Percentiles rank a stretch among this genome's conserved stretches.
phyloP scores from a whole-genome alignment of 2,329 filamentous ascomycete genomes.

The Pseudogymnoascus sp. region DNA sequence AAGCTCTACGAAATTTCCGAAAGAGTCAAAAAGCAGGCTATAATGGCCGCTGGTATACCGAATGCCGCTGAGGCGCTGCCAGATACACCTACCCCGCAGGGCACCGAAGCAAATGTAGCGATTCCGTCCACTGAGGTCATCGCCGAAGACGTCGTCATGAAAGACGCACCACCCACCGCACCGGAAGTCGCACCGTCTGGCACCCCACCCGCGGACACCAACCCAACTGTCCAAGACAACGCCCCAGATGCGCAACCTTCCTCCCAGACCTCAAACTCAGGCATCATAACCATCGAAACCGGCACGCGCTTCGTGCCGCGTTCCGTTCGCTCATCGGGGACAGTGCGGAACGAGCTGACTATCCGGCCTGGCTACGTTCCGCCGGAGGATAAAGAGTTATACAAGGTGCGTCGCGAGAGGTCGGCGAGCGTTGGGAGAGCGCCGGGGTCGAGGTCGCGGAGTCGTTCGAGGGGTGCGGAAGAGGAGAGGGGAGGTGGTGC shows the following conservation, averaged over 20 bases:
- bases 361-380: conserved; percentile 84
- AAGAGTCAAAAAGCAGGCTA: neutral
- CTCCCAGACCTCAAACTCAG: conserved; percentile 37
- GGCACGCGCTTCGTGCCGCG: conserved; percentile 80
- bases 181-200: neutral
- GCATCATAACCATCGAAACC: conserved; percentile 61
- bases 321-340: conserved; percentile 73
- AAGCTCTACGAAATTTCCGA: neutral
- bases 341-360: conserved; percentile 76
- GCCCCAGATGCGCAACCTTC: neutral
- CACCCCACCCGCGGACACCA: neutral
- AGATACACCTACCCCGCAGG: neutral
- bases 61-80: neutral
- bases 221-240: neutral
- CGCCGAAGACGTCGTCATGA: neutral
- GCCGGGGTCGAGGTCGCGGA: neutral
- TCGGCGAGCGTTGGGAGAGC: neutral
- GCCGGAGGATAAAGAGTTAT: conserved; percentile 84
- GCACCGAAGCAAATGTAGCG: neutral
- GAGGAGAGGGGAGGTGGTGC: neutral
- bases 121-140: neutral
- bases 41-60: neutral
- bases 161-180: neutral
- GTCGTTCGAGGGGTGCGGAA: neutral
- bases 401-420: conserved; percentile 59